These are phyloP conservation scores for Cnidoscolus chayamansa DNA, from an alignment of 441 rosid genomes.

Conservation along the genomic window DNA sequence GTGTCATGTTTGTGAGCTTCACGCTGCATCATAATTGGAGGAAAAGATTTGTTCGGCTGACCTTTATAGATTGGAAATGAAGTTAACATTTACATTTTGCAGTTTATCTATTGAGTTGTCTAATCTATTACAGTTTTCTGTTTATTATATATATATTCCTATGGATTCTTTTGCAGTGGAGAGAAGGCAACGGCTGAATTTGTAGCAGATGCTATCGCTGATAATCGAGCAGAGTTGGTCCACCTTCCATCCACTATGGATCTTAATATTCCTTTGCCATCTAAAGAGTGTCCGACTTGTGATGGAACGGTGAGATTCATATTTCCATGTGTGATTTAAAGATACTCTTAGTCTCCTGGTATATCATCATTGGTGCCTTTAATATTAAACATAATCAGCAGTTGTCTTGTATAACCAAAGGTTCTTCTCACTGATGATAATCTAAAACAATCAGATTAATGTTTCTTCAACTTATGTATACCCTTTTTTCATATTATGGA, in stretches of 20 bases:
- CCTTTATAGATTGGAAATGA: neutral
- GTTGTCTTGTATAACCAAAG: neutral
- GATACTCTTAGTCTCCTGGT: constrained; percentile 7
- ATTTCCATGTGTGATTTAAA: constrained; percentile 14
- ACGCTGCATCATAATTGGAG: neutral
- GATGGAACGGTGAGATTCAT: constrained; percentile 76
- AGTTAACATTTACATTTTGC: neutral
- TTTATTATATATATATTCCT: neutral
- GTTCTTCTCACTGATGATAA: neutral
- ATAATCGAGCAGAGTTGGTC: constrained; percentile 76
- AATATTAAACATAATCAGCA: neutral
- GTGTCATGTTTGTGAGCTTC: too few species aligned
- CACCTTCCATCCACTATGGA: constrained; percentile 72
- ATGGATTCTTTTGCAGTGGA: constrained; percentile 51
- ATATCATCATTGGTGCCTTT: constrained; percentile 1
- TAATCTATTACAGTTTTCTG: neutral
- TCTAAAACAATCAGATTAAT: neutral
- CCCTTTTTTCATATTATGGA: neutral
- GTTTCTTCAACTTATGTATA: neutral
- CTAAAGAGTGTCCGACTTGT: constrained; percentile 81
- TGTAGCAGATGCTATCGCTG: constrained; percentile 74
- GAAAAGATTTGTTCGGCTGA: neutral
- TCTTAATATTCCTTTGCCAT: constrained; percentile 64
- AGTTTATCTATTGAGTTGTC: neutral
- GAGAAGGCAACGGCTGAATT: constrained; percentile 85